Evolutionary conservation across 768 basidiomycete species (phyloP), one percentile per base, ranked within the genome.

Genomic region (Inosperma sp.): DNA sequence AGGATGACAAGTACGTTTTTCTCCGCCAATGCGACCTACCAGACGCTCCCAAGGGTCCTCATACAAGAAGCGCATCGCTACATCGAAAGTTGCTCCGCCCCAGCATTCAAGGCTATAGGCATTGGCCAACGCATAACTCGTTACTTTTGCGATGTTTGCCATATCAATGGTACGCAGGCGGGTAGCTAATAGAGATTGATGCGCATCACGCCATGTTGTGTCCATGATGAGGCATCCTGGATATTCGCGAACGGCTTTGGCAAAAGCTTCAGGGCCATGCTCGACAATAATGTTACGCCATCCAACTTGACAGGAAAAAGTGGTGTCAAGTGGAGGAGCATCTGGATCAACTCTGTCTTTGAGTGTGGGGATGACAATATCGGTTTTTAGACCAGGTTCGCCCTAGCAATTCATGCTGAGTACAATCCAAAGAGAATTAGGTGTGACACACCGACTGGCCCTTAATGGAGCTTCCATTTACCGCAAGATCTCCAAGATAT

Each of bases 221-320:
- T 99, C 91, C 92, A 93, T 93, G 70, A 96, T 94, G 55, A 98
- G 79, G 49, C 83, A 85, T 49, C 96, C 96, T 46, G 91, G 90
- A 71, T 99, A 98, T 56, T 86, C 88, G 60, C 96, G 86, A 49
- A 98, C 92, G 33, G 96, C 96, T 72, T 93, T 96, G 44, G 96
- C 96, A 64, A 99, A 99, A 2, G 90, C 96, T 68, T 93, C 96
- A 9, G 96, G 96, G 19, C 96, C 96, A 53, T 96, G 79, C 68
- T 98, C 92, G 58, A 96, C 88, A 67, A 99, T 96, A 69, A 99
- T 96, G 72, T 95, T 96, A 55, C 96, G 84, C 96, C 96, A 99
- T 51, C 96, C 96, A 21, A 80, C 73, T 56, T 84, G 79, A 70
- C 93, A 97, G 23, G 96, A 90, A 55, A 80, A 68, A 33, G 83